Evolutionary conservation across 148 eudicot species (phyloP).

Genomic region (Arctostaphylos glauca): DNA sequence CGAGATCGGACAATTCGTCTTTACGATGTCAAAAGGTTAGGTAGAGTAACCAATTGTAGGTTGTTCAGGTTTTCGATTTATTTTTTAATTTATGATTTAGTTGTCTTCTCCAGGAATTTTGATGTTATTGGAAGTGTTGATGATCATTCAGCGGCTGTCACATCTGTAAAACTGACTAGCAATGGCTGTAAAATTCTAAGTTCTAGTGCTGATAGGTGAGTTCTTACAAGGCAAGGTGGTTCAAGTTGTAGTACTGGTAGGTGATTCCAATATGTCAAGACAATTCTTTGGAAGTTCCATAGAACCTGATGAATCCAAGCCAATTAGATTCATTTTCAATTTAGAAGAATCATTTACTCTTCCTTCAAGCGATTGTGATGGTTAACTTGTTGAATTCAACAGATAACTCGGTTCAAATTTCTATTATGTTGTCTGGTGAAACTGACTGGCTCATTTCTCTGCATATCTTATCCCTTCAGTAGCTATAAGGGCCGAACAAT

Average conservation of each 20-base stretch:
- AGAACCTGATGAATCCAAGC: not conserved
- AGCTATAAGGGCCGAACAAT: not conserved
- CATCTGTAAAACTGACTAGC: constrained; percentile 35
- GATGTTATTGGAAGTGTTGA: constrained; percentile 38
- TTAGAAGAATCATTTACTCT: not conserved
- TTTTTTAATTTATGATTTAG: not conserved
- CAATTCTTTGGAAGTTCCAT: not conserved
- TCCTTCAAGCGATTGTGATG: not conserved
- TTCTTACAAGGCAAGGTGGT: not conserved
- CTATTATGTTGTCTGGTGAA: not conserved
- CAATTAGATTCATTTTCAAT: not conserved
- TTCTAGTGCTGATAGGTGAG: constrained; percentile 45
- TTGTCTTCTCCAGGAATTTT: constrained; percentile 37
- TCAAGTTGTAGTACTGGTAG: not conserved
- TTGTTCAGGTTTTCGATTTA: constrained; percentile 6
- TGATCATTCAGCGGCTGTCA: constrained; percentile 44
- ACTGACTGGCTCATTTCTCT: not conserved
- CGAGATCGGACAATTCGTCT: constrained; percentile 41
- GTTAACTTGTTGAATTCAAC: not conserved
- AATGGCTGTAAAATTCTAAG: constrained; percentile 40
- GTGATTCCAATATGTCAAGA: not conserved
- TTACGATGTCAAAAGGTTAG: constrained; percentile 47
- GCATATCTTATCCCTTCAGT: not conserved
- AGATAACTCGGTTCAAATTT: not conserved
- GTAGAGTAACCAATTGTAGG: not conserved